These are phyloP conservation scores for Citrus trifoliata DNA, from an alignment of 345 rosid species.

Conservation along the genomic window DNA sequence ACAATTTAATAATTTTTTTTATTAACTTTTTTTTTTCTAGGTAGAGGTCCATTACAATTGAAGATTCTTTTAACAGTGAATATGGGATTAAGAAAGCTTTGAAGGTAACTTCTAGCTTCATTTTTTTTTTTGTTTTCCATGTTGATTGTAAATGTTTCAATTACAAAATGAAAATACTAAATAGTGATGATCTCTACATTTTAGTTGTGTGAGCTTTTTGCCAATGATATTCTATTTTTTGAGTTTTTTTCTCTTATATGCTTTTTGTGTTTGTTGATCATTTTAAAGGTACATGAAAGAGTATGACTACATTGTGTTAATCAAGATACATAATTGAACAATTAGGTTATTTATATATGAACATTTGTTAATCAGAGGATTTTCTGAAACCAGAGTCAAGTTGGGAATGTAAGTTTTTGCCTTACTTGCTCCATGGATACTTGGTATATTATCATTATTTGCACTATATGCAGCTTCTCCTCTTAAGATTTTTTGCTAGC, in stretches of 20 bases:
- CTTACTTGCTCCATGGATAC: not conserved
- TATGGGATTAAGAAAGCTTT: slow-evolving; percentile 61
- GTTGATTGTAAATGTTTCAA: not conserved
- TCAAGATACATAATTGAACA: slow-evolving; percentile 79
- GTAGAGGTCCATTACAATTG: slow-evolving; percentile 75
- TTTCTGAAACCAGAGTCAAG: slow-evolving; percentile 61
- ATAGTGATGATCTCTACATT: not conserved
- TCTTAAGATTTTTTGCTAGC: not conserved
- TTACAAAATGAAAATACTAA: not conserved
- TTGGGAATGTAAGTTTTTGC: slow-evolving; percentile 35
- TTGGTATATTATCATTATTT: not conserved
- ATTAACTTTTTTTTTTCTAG: slow-evolving; percentile 13
- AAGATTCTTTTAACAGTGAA: slow-evolving; percentile 85
- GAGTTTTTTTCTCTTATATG: not conserved
- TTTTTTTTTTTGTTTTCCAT: not conserved
- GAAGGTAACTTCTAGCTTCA: slow-evolving; percentile 32
- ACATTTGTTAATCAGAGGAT: slow-evolving; percentile 85
- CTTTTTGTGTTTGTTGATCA: not conserved
- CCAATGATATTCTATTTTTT: not conserved
- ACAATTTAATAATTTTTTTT: not conserved
- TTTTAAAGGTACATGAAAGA: slow-evolving; percentile 43
- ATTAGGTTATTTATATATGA: slow-evolving; percentile 69
- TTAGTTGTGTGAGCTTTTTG: not conserved
- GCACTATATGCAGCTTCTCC: not conserved
- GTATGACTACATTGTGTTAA: slow-evolving; percentile 63